Base-by-base conservation (phyloP, 2,329 filamentous ascomycete genomes). In the Botrytis porri region DNA sequence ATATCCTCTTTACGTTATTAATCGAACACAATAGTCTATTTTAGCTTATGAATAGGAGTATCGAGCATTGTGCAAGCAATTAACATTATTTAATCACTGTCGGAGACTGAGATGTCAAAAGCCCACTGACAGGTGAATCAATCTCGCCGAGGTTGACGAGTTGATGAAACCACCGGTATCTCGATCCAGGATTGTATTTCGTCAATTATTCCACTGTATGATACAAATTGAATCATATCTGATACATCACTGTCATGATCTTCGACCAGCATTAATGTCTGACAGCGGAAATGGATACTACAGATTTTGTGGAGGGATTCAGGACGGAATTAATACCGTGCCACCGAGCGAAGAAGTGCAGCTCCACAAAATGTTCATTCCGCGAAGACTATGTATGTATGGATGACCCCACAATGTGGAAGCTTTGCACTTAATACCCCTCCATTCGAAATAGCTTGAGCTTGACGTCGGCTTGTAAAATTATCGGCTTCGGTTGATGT, bases 301-400 rank as follows among this genome's bases (percentile, higher is more conserved):
- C 12, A 16, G 16, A 7, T 66, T 54, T 12, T 25, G 4, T 51
- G 20, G 32, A 37, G 22, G 16, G 32, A 14, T 20, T 7, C 2
- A 54, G 14, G 25, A 54, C 64, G 64, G 64, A 66, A 66, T 66
- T 66, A 66, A 20, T 66, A 32, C 64, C 64, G 64, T 48, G 62
- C 62, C 18, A 29, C 41, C 45, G 41, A 41, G 60, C 7, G 7
- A 20, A 7, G 22, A 64, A 12, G 3, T 51, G 48, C 29, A 22
- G 63, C 64, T 22, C 64, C 64, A 66, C 22, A 51, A 66, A 65
- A 66, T 8, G 22, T 66, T 51, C 32, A 12, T 66, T 66, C 63
- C 63, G 63, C 63, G 22, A 48, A 18, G 22, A 12, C 22, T 10
- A 43, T 20, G 41, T 43, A 54, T 54, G 48, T n/a, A 54, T 54